A percentile compares a stretch with the other conserved stretches of the same genome.
Evolutionary conservation across 129 eudicot species (phyloP).

Genomic region (Gnaphalium uliginosum): DNA sequence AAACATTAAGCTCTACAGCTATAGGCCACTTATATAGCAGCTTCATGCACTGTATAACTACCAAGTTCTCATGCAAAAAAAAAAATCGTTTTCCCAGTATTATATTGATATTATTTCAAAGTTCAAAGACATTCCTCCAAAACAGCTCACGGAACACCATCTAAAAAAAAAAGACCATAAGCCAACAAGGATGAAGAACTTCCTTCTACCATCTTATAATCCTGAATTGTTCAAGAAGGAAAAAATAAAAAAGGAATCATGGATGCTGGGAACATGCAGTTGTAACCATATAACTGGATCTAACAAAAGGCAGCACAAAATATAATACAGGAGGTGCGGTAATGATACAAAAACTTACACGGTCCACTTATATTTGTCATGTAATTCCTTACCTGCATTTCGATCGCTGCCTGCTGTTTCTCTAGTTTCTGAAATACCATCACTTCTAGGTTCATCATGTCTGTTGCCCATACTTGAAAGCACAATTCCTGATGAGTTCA

Average conservation of each 20-base stretch:
- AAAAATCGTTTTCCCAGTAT: not conserved
- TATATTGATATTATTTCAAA: not conserved
- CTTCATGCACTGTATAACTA: not conserved
- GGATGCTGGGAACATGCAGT: no score
- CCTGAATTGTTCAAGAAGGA: not conserved
- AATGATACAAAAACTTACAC: not conserved
- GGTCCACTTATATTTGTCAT: not conserved
- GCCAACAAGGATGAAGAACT: not conserved
- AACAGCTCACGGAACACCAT: not conserved
- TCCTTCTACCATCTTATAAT: not conserved
- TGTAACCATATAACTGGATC: not conserved
- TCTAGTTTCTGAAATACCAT: constrained; percentile 48
- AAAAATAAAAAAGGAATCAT: no score
- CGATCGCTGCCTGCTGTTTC: constrained; percentile 39
- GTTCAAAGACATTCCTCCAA: not conserved
- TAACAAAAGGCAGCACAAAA: not conserved
- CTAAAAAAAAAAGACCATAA: not conserved
- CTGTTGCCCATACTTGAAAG: constrained; percentile 42
- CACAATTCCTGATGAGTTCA: constrained; percentile 61
- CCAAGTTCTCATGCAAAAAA: not conserved
- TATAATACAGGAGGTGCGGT: not conserved
- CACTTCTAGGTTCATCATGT: constrained; percentile 46
- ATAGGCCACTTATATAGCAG: not conserved
- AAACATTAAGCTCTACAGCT: not conserved
- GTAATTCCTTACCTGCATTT: constrained; percentile 42